Evolutionary conservation across 2,329 filamentous ascomycete genomes (phyloP).

Genomic region (Apiospora saccharicola): DNA sequence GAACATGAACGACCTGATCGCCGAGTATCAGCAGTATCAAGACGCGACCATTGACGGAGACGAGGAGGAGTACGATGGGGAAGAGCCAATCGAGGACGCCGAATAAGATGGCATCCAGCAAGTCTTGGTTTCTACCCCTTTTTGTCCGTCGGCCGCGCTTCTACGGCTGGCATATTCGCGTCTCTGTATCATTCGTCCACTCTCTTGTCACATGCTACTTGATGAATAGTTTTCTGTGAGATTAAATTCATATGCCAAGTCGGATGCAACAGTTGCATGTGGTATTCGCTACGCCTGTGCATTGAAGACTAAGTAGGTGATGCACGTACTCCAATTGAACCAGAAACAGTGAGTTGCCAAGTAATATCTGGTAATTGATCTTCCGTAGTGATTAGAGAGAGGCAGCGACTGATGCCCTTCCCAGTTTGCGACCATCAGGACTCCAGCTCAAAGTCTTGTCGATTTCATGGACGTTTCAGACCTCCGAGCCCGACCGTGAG

Average conservation of each 20-base stretch:
- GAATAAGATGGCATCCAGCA: not conserved
- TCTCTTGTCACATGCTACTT: not conserved
- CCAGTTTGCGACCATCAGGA: too few relatives aligned
- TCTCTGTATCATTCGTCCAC: not conserved
- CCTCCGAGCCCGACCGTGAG: too few relatives aligned
- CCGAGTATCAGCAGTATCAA: conserved; percentile 99
- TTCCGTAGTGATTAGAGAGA: too few relatives aligned
- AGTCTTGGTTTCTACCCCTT: not conserved
- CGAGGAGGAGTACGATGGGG: conserved; percentile 29
- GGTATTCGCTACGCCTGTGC: not conserved
- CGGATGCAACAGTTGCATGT: not conserved
- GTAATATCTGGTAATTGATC: not conserved
- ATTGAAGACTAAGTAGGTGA: too few relatives aligned
- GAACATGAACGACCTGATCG: conserved; percentile 99
- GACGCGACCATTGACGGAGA: conserved; percentile 70
- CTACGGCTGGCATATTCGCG: not conserved
- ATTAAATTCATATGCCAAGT: not conserved
- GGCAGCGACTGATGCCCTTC: too few relatives aligned
- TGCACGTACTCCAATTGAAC: too few relatives aligned
- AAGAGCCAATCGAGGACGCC: conserved; percentile 8
- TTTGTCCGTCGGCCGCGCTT: not conserved
- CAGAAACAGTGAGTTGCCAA: too few relatives aligned
- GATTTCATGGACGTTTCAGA: too few relatives aligned
- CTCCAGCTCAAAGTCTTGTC: too few relatives aligned
- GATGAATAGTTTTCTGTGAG: not conserved